Conservation (phyloP, 2,329 filamentous ascomycete genomes). For the Curvularia verruculosa region DNA sequence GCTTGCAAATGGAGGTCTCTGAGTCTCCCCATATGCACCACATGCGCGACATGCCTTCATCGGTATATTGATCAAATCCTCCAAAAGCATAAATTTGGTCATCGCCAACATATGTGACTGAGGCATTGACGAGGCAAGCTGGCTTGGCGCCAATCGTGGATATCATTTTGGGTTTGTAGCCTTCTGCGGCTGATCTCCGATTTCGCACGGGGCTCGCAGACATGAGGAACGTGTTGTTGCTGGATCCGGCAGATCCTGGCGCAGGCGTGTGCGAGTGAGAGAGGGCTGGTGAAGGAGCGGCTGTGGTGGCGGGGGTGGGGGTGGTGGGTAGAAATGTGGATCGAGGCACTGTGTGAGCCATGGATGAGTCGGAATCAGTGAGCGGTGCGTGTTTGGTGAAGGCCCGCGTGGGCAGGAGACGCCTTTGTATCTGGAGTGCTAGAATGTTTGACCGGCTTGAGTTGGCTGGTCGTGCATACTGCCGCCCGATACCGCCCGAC, state of each 20-base stretch:
- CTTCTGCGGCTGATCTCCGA: constrained; percentile 64
- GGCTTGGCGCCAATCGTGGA: constrained; percentile 68
- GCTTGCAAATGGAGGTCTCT: background rate
- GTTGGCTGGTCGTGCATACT: constrained; percentile 18
- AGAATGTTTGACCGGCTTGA: constrained; percentile 34
- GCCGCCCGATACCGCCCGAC: constrained; percentile 14
- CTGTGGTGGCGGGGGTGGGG: constrained; percentile 33
- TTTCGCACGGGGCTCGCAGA: constrained; percentile 69
- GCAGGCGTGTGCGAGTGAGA: constrained; percentile 40
- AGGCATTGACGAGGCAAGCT: constrained; percentile 95
- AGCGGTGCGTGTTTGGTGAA: constrained; percentile 20
- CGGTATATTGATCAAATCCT: constrained; percentile 97
- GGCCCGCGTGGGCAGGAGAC: constrained; percentile 26
- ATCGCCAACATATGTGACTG: constrained; percentile 97
- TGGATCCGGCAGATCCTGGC: constrained; percentile 60
- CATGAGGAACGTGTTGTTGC: constrained; percentile 89
- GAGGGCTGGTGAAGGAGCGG: constrained; percentile 41
- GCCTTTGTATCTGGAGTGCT: constrained; percentile 27
- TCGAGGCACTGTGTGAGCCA: constrained; percentile 38
- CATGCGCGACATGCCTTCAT: constrained; percentile 67
- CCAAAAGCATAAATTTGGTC: constrained; percentile 98
- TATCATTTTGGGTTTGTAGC: constrained; percentile 83
- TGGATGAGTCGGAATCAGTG: constrained; percentile 24
- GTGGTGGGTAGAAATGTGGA: constrained; percentile 29
- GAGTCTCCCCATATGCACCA: too few species aligned